These are phyloP conservation scores for Colletotrichum tamarilloi DNA, from an alignment of 2,329 filamentous ascomycete genomes.

Conservation along the genomic window DNA sequence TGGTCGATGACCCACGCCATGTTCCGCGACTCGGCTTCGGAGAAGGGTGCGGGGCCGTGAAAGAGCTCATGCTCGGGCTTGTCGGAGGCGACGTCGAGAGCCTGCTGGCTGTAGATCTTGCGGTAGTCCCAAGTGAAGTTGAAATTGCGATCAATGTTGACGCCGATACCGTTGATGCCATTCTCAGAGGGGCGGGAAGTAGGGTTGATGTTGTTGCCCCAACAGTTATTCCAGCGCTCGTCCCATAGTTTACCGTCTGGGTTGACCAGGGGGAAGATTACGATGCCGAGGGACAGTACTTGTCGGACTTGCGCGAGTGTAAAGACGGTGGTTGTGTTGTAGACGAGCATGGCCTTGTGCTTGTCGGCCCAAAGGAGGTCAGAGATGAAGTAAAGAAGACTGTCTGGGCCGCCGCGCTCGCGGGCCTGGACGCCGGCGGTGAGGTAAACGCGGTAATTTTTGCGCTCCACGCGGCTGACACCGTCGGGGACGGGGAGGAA, in stretches of 20 bases:
- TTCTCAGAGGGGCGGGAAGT: background rate
- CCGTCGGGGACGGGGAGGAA: slow-evolving; percentile 39
- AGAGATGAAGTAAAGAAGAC: slow-evolving; percentile 66
- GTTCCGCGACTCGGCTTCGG: slow-evolving; percentile 66
- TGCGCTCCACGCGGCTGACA: background rate
- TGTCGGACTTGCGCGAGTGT: slow-evolving; percentile 61
- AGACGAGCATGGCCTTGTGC: slow-evolving; percentile 59
- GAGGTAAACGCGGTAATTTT: slow-evolving; percentile 59
- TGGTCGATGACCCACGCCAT: slow-evolving; percentile 62
- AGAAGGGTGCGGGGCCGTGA: slow-evolving; percentile 61
- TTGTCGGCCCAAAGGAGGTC: slow-evolving; percentile 66
- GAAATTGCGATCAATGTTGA: slow-evolving; percentile 68
- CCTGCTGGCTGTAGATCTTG: slow-evolving; percentile 52
- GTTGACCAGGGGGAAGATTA: slow-evolving; percentile 62
- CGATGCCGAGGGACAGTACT: slow-evolving; percentile 62
- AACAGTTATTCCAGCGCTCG: slow-evolving; percentile 60
- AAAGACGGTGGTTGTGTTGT: slow-evolving; percentile 60
- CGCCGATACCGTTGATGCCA: slow-evolving; percentile 46
- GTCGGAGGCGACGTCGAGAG: slow-evolving; percentile 40
- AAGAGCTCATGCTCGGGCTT: slow-evolving; percentile 59
- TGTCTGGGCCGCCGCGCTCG: slow-evolving; percentile 67
- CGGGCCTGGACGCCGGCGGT: slow-evolving; percentile 66
- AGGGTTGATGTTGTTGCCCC: slow-evolving; percentile 66
- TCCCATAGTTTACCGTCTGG: slow-evolving; percentile 65
- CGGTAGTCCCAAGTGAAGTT: slow-evolving; percentile 67